Percentiles rank a stretch among this genome's conserved stretches.
phyloP scores from a whole-genome alignment of 176 grass and related monocot species.

The Sorghum bicolor region DNA sequence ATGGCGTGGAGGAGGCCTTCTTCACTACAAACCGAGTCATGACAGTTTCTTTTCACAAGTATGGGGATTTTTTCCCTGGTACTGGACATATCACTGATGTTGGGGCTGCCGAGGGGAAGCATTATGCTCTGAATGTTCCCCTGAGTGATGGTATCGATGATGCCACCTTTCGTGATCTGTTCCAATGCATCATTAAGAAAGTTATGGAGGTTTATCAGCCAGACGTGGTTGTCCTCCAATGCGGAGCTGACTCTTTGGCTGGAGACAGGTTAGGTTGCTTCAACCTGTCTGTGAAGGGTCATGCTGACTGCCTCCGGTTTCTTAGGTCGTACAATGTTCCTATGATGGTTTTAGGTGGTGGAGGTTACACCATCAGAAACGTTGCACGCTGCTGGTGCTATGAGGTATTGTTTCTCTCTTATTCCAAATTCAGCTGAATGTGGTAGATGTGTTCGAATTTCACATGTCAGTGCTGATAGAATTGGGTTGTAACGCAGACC shows the following conservation, averaged over 20 bases:
- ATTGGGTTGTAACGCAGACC: constrained; percentile 47
- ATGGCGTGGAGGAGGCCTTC: constrained; percentile 94
- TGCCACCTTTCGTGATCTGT: constrained; percentile 61
- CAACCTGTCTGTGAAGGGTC: constrained; percentile 86
- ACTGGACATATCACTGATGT: constrained; percentile 77
- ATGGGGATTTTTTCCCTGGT: constrained; percentile 90
- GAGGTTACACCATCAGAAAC: constrained; percentile 92
- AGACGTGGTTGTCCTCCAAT: constrained; percentile 86
- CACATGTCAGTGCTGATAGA: neutral
- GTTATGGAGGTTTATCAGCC: constrained; percentile 89
- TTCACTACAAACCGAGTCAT: constrained; percentile 92
- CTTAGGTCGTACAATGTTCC: constrained; percentile 88
- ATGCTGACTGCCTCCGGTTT: constrained; percentile 85
- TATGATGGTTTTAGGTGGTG: constrained; percentile 88
- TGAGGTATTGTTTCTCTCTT: constrained; percentile 54
- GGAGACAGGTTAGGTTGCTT: constrained; percentile 94
- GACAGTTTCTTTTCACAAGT: constrained; percentile 96
- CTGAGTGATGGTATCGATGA: constrained; percentile 92
- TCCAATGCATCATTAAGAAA: constrained; percentile 71
- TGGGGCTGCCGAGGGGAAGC: constrained; percentile 62
- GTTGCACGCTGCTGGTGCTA: constrained; percentile 96
- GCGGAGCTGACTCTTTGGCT: constrained; percentile 83
- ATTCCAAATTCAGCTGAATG: constrained; percentile 5
- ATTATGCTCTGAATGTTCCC: constrained; percentile 88
- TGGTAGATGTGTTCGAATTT: constrained; percentile 9